Evolutionary conservation across 2,329 filamentous ascomycete genomes (phyloP), one percentile per base, ranked within the genome.

Genomic region (Diaporthe velutina): DNA sequence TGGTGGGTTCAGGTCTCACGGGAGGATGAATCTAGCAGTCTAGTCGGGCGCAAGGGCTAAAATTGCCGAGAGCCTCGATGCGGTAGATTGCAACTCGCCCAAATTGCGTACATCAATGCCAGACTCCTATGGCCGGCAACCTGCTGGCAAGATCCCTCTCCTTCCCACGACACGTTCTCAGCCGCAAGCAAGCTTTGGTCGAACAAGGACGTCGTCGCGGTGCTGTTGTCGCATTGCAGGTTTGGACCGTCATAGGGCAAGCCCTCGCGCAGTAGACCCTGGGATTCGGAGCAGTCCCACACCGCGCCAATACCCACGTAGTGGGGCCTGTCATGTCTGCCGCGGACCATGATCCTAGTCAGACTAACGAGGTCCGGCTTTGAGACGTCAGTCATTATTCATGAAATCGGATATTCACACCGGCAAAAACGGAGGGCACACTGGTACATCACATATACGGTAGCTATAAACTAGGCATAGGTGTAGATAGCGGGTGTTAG

Each of bases 61-160:
- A 68, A 68, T 68, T 68, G 64, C 64, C 64, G 64, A 68, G 64
- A 38, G 40, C 48, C 64, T 68, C 64, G n/a, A 68, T 48, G 40
- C 64, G 48, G 64, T 52, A 68, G 48, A 68, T 68, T 68, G 48
- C 64, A 40, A 68, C 48, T 52, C 30, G 9, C 45, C n/a, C 48
- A 50, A 42, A 54, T 40, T 40, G 50, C 35, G 64, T 54, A 7
- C 30, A 7, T 54, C 15, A 54, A 38, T 54, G 64, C 48, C 48
- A 52, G 64, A 15, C 8, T 22, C 15, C 48, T 38, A 9, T 22
- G 22, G 40, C 25, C 48, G 64, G 48, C 25, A 28, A 40, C 64
- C 33, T 38, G 64, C 48, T 68, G n/a, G 33, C 33, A 52, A 68
- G 13, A 54, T 19, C n/a, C 35, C 33, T 68, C 40, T 33, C 35